phyloP scores from a whole-genome alignment of 805 yeast genomes.

The Ogataea siamensis region DNA sequence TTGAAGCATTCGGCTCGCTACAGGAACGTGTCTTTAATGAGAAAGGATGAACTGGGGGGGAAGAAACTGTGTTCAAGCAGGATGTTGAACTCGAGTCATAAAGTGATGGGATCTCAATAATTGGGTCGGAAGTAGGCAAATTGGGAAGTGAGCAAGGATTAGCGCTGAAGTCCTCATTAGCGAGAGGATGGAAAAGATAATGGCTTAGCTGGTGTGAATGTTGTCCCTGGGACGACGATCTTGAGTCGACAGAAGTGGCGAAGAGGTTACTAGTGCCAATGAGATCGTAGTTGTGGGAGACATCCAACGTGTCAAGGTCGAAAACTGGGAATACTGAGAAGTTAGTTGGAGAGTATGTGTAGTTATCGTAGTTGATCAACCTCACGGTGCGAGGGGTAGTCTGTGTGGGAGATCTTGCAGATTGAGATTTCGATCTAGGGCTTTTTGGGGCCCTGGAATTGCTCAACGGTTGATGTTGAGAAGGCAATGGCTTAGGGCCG shows the following conservation, averaged over 20 bases:
- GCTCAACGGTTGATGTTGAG: constrained; percentile 9
- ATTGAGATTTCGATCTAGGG: constrained; percentile 4
- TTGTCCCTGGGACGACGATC: not conserved
- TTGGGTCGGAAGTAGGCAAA: constrained; percentile 22
- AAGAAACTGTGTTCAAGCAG: constrained; percentile 6
- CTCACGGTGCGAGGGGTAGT: constrained; percentile 24
- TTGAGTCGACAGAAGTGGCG: constrained; percentile 13
- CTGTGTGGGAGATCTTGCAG: constrained; percentile 12
- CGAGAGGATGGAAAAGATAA: constrained; percentile 16
- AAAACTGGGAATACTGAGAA: constrained; percentile 24
- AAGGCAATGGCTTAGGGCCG: not conserved
- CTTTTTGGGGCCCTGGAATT: constrained; percentile 8
- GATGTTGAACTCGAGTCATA: constrained; percentile 16
- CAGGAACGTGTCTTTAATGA: constrained; percentile 9
- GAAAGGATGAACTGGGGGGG: constrained; percentile 12
- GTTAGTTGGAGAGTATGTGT: constrained; percentile 21
- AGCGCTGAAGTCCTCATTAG: constrained; percentile 6
- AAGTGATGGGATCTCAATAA: constrained; percentile 20
- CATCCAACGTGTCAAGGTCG: constrained; percentile 21
- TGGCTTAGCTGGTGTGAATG: constrained; percentile 12
- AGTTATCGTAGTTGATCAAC: constrained; percentile 19
- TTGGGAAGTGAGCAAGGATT: constrained; percentile 12
- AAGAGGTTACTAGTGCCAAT: constrained; percentile 6
- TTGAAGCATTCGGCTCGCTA: constrained; percentile 10
- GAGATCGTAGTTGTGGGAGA: constrained; percentile 16